Evolutionary conservation across 2,329 filamentous ascomycete genomes (phyloP).

Genomic region (Phaeomoniella chlamydospora): DNA sequence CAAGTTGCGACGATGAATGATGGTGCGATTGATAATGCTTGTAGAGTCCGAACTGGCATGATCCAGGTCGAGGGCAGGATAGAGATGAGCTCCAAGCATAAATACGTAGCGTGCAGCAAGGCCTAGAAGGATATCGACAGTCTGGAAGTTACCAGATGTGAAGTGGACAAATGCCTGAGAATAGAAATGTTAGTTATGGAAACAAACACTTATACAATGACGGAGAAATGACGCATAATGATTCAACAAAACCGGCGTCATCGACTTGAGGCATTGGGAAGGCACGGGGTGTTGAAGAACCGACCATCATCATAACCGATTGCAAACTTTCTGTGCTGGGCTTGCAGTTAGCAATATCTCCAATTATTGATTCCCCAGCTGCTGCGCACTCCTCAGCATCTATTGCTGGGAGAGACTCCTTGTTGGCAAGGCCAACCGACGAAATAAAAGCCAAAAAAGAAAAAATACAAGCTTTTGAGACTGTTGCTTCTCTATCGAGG

Average conservation of each 20-base stretch:
- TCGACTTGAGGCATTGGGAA: no score
- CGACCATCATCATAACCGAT: conserved; percentile 33
- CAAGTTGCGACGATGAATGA: conserved; percentile 21
- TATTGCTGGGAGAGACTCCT: conserved; percentile 10
- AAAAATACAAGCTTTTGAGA: conserved; percentile 32
- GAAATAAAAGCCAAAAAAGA: conserved; percentile 30
- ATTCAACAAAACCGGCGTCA: no score
- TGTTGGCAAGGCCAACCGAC: conserved; percentile 10
- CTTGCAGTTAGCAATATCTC: conserved; percentile 27
- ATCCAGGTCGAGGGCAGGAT: conserved; percentile 7
- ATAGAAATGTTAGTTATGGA: background rate
- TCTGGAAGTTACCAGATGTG: conserved; percentile 31
- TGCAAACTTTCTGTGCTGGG: conserved; percentile 29
- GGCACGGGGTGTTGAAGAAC: conserved; percentile 9
- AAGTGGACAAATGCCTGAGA: conserved; percentile 27
- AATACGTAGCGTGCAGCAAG: conserved; percentile 34
- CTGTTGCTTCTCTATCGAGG: conserved; percentile 14
- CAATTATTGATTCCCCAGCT: conserved; percentile 27
- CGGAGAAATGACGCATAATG: no score
- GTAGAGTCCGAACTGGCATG: conserved; percentile 1
- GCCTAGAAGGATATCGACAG: conserved; percentile 28
- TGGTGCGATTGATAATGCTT: conserved; percentile 3
- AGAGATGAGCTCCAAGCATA: conserved; percentile 31
- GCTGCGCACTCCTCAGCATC: conserved; percentile 26
- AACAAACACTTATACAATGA: no score